Base-by-base conservation (phyloP, 140 eudicot species). In the Oenanthe javanica region DNA sequence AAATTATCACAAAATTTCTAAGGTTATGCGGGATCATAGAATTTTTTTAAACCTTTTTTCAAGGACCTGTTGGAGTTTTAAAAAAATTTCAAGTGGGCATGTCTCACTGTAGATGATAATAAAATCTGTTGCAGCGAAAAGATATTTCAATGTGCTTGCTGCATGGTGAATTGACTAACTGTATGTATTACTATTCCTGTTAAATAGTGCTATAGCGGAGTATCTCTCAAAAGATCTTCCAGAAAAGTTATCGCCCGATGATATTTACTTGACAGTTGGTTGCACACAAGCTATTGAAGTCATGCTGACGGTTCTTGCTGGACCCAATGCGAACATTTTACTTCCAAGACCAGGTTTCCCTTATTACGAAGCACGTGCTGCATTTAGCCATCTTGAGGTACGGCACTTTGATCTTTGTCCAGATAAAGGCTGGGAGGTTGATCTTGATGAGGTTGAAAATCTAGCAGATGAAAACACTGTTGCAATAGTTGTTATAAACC, bases 381-480 rank as follows among this genome's bases (percentile, higher is more conserved):
- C 82, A 43, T 70, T 89, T 83, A 83, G 86, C 70, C 82, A 82
- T 57, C 87, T 93, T 75, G 91, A 93, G 83, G 77, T 86, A 51
- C 90, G 98, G 19, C 94, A 89, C 86, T 91, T 84, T 78, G 87
- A 89, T 79, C 98, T 91, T 84, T 83, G 91, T 19, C 91, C 94
- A 40, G 91, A 91, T n/a, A 89, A 57, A 54, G 85, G 67, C 7
- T 93, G 98, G 98, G 98, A 93, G 80, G 94, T 91, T 73, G 94
- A 93, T 83, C 90, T 93, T 15, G 69, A 88, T 72, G 86, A 77
- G 1, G 81, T 91, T 6, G 85, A 87, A 83, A 75, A 79, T 23
- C 66, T 91, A 23, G 93, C 89, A n/a, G 93, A 93, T 89, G 93
- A 93, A n/a, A 88, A 84, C 38, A 91, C 98, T n/a, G 89, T 93